Evolutionary conservation across 805 yeast genomes (phyloP), one percentile per base, ranked within the genome.

Genomic region (Hanseniaspora lindneri): DNA sequence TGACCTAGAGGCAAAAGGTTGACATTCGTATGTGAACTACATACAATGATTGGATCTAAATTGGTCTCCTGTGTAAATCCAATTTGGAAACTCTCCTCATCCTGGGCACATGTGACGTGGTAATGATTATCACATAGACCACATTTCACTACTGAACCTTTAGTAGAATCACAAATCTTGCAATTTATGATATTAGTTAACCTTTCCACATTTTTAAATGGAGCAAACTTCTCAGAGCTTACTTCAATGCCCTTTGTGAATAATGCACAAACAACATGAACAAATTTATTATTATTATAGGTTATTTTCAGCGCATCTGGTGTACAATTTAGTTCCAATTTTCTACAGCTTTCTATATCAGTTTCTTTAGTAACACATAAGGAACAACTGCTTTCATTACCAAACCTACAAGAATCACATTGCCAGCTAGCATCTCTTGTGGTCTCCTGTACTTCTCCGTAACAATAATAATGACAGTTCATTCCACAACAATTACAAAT

Each of bases 331-430:
- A 63, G 59, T 7, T 62, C 60, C 1, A 78, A 76, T 19, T 62
- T 57, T 19, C 70, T 66, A 2, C 73, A 66, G 13, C 68, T 59
- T 52, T 70, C 77, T 52, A 68, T 66, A 54, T 74, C 73, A 17
- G 65, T 57, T 41, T 76, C 82, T 37, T 73, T 68, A 0, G 76
- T 70, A 37, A 67, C 61, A 61, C 96, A 87, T n/a, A 86, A 58
- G 14, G 68, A 64, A 2, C 71, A 62, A 57, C 82, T 80, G 19
- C 72, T 65, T 0, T 79, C 73, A 2, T 78, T 70, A 42, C 78
- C 81, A 58, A 85, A 84, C 4, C 77, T 69, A 59, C 96, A 87
- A 1, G 78, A 70, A 55, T 85, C 94, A 64, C 96, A 87, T 23
- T 71, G 65, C 96, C 96, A 86, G 49, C 71, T 72, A 29, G 58